A percentile compares a stretch with the other conserved stretches of the same genome.
Conservation (phyloP, 2,329 filamentous ascomycete species). For the Sphaerostilbella broomeana region DNA sequence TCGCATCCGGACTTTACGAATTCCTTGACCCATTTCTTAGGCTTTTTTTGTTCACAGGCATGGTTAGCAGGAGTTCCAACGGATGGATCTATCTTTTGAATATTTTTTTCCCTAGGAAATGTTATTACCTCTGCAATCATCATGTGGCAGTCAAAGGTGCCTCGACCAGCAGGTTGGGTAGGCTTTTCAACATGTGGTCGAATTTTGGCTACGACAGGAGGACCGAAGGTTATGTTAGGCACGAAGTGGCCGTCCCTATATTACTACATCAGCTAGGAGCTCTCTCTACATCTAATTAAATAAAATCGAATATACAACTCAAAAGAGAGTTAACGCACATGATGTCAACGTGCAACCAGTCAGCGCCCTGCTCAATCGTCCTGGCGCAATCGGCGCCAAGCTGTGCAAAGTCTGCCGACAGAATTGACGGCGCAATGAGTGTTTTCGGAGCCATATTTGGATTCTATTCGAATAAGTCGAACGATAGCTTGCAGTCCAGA, state of each 20-base stretch:
- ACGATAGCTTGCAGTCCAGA: too few relatives aligned
- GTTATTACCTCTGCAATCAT: slow-evolving; percentile 89
- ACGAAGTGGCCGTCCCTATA: slow-evolving; percentile 95
- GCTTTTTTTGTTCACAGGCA: slow-evolving; percentile 45
- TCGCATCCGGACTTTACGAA: slow-evolving; percentile 93
- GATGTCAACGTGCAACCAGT: slow-evolving; percentile 95
- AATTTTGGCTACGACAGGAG: slow-evolving; percentile 92
- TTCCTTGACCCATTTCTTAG: slow-evolving; percentile 95
- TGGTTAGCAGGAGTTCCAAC: background rate
- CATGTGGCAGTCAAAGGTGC: slow-evolving; percentile 99
- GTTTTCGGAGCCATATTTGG: slow-evolving; percentile 73
- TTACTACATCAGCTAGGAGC: background rate
- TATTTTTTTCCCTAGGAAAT: background rate
- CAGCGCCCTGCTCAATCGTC: slow-evolving; percentile 79
- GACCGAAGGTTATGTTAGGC: slow-evolving; percentile 95
- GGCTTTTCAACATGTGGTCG: slow-evolving; percentile 77
- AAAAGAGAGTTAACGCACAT: slow-evolving; percentile 54
- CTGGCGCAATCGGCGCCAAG: slow-evolving; percentile 79
- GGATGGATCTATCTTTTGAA: too few relatives aligned
- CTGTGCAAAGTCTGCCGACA: slow-evolving; percentile 90
- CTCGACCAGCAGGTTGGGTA: slow-evolving; percentile 61
- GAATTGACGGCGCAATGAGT: slow-evolving; percentile 96
- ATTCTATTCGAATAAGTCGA: background rate
- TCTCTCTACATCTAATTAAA: too few relatives aligned
- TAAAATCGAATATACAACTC: too few relatives aligned